Base-by-base conservation (phyloP, 306 rosid species). In the Cicer cuneatum region DNA sequence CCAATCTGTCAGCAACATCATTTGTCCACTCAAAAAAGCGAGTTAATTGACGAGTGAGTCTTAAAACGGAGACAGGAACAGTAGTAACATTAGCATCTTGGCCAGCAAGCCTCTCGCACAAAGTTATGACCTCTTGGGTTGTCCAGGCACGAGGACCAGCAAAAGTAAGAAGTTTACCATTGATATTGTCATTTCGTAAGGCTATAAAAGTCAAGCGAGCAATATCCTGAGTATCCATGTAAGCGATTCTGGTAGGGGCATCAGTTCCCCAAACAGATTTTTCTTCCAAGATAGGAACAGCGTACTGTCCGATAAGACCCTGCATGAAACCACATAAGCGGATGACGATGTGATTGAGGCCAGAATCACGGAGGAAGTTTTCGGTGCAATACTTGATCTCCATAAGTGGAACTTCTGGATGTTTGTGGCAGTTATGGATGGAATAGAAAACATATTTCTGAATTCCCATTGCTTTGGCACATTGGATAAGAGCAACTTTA, bases 121-220 rank as follows among this genome's bases (percentile, higher is more conserved):
- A 77, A 19, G 98, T 85, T 70, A 92, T 94, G 58, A 94, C 98
- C 93, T 91, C 98, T 81, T 94, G 97, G 83, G 97, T 91, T 67
- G 97, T 91, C 98, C 98, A 94, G 16, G 98, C 95, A 47, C 97
- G 93, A 41, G 98, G 96, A 40, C 98, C 98, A 18, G 98, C 96
- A 85, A 94, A 91, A 8, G 95, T 87, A 57, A 91, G 93, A 82
- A 94, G 93, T 80, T 87, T 88, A 73, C 95, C 94, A 72, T 85
- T 94, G 5, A 91, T 62, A 33, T 80, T 88, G 48, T 90, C 98
- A 82, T 90, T 94, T 51, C 96, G 83, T 57, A 90, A 52, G 49
- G 88, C 93, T 57, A 90, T 76, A 77, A 94, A 86, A 78, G 97
- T 94, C 87, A 94, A 86, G 53, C 96, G 97, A 73, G 97, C 94